Evolutionary conservation across 2,329 filamentous ascomycete genomes (phyloP), one percentile per base, ranked within the genome.

Genomic region (Scytalidium lignicola): DNA sequence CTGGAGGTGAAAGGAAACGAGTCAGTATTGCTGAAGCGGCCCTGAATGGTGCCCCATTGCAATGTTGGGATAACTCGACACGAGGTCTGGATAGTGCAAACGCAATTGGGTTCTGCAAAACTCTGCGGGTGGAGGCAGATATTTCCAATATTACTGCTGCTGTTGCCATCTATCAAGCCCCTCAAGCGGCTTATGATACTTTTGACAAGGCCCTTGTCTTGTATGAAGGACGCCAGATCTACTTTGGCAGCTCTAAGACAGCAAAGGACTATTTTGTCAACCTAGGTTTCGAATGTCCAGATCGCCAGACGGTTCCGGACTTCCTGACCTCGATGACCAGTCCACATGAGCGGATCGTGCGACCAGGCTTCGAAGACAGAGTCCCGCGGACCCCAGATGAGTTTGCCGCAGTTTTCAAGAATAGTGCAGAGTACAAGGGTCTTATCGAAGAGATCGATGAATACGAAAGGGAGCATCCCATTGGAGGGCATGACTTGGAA

Each of bases 21-120:
- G 88, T 92, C 2, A 87, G 82, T 17, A 89, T 92, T 54, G 86
- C 85, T 1, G 88, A 92, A 65, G 88, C 87, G 52, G 76, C 78
- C 0, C 76, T 76, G n/a, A 72, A 70, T 1, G 65, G 70, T 12
- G 78, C 80, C 1, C 80, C 75, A 39, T 72, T 80, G 2, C 83
- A 88, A 62, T 85, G 83, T 51, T 92, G 87, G 86, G 88, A 85
- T 51, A 88, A 88, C 55, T 82, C 76, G 13, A 90, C 86, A 0
- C 75, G 78, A 44, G 86, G 86, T 4, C 73, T 90, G 1, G 86
- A 90, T 63, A 82, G 83, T 0, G 82, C 81, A 9, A 89, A 83
- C 0, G 86, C 86, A 0, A 66, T 88, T 28, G 83, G 87, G 58
- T 90, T 89, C 53, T 81, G 85, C 7, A 74, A 85, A 55, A 78